Evolutionary conservation across 441 rosid genomes (phyloP), one percentile per base, ranked within the genome.

Genomic region (Adansonia rubrostipa): DNA sequence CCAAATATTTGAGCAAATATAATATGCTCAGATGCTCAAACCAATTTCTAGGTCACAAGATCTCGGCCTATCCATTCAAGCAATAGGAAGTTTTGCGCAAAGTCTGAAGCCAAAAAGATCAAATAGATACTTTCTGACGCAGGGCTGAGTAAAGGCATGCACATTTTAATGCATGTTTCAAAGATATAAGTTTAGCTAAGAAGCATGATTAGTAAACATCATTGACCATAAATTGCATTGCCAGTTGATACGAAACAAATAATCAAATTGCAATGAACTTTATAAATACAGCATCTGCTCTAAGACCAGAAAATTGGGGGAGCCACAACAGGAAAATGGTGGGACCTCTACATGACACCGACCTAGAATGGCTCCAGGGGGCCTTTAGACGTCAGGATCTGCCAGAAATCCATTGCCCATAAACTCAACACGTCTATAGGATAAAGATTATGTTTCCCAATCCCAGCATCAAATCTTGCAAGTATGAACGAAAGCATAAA

Each of bases 351-450:
- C 61, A 22, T 48, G 66, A 74, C 62, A 68, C 20, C 22, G 51
- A 15, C 14, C 77, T 71, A 68, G 53, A 61, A 48, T 36, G 80
- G 81, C 80, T 54, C 57, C 58, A 5, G 47, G 36, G 75, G 64
- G 47, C 68, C 82, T 80, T 62, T n/a, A 1, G 75, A 72, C 1
- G 66, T 72, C 82, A 77, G 81, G 78, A 50, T 66, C 64, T 60
- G 63, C 54, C 61, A 78, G 61, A 47, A 71, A 80, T 82, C 82
- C 82, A 78, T 77, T 77, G 86, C 87, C 90, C 90, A 84, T 85
- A 69, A 79, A 51, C 60, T 79, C 33, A 47, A 51, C 82, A 50
- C 85, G 72, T 70, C 28, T 72, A 67, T 19, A 78, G 79, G 89
- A 86, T 86, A 82, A 82, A 86, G 82, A 78, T 86, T 74, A 76